phyloP scores from a whole-genome alignment of 768 basidiomycete species.

The Trametes gibbosa region DNA sequence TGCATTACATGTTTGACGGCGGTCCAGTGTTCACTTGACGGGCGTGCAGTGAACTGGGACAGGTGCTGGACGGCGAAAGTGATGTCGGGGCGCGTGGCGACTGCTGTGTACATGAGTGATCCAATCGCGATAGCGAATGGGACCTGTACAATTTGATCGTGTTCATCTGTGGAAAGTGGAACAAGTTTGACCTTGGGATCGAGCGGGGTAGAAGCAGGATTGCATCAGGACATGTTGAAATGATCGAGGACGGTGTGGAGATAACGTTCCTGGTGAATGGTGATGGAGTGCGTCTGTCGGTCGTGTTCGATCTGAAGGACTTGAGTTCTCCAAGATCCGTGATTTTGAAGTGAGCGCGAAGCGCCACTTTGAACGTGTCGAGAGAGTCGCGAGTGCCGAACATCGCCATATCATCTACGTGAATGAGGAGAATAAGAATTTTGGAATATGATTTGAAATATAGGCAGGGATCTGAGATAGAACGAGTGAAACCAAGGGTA shows the following conservation, averaged over 20 bases:
- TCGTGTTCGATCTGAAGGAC: slow-evolving; percentile 21
- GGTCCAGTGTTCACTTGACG: slow-evolving; percentile 23
- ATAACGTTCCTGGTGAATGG: slow-evolving; percentile 32
- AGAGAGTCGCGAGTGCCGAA: neutral
- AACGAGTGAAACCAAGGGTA: slow-evolving; percentile 19
- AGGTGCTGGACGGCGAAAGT: slow-evolving; percentile 23
- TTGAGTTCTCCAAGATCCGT: slow-evolving; percentile 18
- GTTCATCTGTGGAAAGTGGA: neutral
- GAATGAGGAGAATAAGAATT: slow-evolving; percentile 6
- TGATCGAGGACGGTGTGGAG: slow-evolving; percentile 30
- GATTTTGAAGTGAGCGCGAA: slow-evolving; percentile 5
- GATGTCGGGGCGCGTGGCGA: slow-evolving; percentile 19
- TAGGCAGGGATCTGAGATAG: slow-evolving; percentile 3
- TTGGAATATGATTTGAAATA: neutral
- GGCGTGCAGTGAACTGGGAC: slow-evolving; percentile 25
- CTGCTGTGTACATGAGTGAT: slow-evolving; percentile 19
- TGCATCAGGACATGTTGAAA: slow-evolving; percentile 27
- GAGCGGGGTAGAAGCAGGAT: slow-evolving; percentile 26
- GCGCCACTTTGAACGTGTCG: neutral
- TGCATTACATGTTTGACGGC: slow-evolving; percentile 29
- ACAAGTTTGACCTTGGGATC: neutral
- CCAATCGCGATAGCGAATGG: slow-evolving; percentile 22
- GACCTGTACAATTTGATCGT: slow-evolving; percentile 14
- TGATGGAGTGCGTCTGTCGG: slow-evolving; percentile 20
- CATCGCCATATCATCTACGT: slow-evolving; percentile 17